A percentile compares a stretch with the other conserved stretches of the same genome.
Evolutionary conservation across 2,329 filamentous ascomycete species (phyloP).

Genomic region (Talaromyces funiculosus): DNA sequence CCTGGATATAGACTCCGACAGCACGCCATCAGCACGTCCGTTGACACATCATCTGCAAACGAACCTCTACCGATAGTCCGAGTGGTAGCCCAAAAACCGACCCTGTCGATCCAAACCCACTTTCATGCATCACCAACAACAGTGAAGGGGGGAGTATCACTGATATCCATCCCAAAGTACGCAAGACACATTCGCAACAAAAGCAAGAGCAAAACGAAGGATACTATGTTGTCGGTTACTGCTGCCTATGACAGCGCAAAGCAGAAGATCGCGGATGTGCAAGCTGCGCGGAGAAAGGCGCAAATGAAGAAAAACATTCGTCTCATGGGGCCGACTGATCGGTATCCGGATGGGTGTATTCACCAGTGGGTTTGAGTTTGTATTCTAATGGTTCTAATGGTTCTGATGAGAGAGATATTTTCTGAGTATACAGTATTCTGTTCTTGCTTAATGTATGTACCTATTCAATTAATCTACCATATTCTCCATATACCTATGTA

Average conservation of each 20-base stretch:
- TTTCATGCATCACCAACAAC: slow-evolving; percentile 12
- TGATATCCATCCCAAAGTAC: slow-evolving; percentile 14
- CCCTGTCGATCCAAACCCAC: slow-evolving; percentile 1
- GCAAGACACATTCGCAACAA: slow-evolving; percentile 23
- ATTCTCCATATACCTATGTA: background rate
- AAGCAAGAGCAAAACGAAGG: slow-evolving; percentile 14
- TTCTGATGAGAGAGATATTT: too few species aligned
- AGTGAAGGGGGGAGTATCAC: background rate
- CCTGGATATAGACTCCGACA: background rate
- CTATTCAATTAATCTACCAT: background rate
- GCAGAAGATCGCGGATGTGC: slow-evolving; percentile 29
- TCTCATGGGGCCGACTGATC: slow-evolving; percentile 33
- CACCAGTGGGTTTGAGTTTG: slow-evolving; percentile 2
- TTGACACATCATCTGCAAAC: slow-evolving; percentile 1
- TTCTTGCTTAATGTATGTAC: background rate
- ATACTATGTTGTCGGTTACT: slow-evolving; percentile 17
- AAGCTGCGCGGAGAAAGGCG: slow-evolving; percentile 32
- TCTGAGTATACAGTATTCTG: background rate
- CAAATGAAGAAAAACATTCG: slow-evolving; percentile 38
- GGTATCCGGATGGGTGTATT: slow-evolving; percentile 7
- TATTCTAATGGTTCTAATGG: background rate
- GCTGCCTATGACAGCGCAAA: slow-evolving; percentile 29
- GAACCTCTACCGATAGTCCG: background rate
- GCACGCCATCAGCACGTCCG: background rate
- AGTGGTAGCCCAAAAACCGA: background rate